Conservation (phyloP, 2,329 filamentous ascomycete genomes). For the Fusarium avenaceum region DNA sequence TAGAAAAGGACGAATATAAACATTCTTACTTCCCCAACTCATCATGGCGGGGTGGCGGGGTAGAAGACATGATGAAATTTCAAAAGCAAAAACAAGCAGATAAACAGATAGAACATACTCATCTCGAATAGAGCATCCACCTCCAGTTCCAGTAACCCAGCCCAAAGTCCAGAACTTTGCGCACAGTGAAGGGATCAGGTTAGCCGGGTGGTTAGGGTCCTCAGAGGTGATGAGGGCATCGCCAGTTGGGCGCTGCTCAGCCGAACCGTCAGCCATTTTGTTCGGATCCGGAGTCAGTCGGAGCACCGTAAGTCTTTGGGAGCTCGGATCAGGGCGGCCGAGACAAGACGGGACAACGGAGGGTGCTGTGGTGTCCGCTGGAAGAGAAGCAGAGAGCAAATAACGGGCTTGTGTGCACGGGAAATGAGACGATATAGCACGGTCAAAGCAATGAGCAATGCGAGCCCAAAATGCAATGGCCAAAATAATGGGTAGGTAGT, state of each 20-base stretch:
- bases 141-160: slow-evolving; percentile 92
- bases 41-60: slow-evolving; percentile 36
- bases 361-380: slow-evolving; percentile 2
- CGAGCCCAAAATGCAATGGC: neutral
- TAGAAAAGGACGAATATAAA: neutral
- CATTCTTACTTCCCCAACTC: neutral
- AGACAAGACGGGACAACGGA: slow-evolving; percentile 28
- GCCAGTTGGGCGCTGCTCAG: slow-evolving; percentile 34
- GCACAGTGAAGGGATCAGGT: slow-evolving; percentile 93
- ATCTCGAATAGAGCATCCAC: slow-evolving; percentile 81
- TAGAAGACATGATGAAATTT: slow-evolving; percentile 17
- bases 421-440: slow-evolving; percentile 37
- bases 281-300: neutral
- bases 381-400: slow-evolving; percentile 7
- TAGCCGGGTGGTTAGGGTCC: slow-evolving; percentile 90
- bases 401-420: slow-evolving; percentile 22
- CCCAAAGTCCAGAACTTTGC: slow-evolving; percentile 95
- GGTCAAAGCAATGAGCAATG: neutral
- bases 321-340: slow-evolving; percentile 28
- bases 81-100: slow-evolving; percentile 35
- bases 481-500: slow-evolving; percentile 14
- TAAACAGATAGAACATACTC: slow-evolving; percentile 60
- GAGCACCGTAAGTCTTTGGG: slow-evolving; percentile 10
- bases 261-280: slow-evolving; percentile 28
- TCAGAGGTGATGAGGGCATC: slow-evolving; percentile 67